Evolutionary conservation across 2,329 filamentous ascomycete genomes (phyloP).

Genomic region (Penicillium sp.): DNA sequence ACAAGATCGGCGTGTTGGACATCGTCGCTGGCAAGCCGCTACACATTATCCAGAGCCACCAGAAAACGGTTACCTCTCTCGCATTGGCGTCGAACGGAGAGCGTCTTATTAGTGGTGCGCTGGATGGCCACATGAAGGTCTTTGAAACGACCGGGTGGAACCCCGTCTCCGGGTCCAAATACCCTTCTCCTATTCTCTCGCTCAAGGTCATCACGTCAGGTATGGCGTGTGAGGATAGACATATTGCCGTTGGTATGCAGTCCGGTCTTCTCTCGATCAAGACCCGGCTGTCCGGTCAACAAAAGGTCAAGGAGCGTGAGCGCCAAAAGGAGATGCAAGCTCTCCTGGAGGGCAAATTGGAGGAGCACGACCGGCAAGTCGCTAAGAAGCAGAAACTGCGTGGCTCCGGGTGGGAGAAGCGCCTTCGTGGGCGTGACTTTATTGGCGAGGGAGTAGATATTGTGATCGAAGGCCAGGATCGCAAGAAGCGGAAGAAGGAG

Average conservation of each 20-base stretch:
- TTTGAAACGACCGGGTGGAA: conserved; percentile 96
- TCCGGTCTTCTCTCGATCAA: conserved; percentile 88
- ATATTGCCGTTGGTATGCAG: conserved; percentile 92
- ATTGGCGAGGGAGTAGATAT: conserved; percentile 85
- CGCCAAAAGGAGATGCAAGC: conserved; percentile 84
- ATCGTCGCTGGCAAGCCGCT: conserved; percentile 87
- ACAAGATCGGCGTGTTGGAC: conserved; percentile 87
- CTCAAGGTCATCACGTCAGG: conserved; percentile 74
- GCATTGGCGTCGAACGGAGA: conserved; percentile 78
- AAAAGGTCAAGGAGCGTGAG: conserved; percentile 75
- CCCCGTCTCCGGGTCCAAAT: conserved; percentile 92
- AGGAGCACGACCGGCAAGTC: conserved; percentile 72
- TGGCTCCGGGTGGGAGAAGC: conserved; percentile 63
- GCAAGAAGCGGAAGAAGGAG: conserved; percentile 65
- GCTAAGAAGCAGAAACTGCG: conserved; percentile 69
- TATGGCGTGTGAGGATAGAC: conserved; percentile 76
- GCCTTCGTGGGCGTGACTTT: conserved; percentile 72
- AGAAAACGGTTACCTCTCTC: conserved; percentile 93
- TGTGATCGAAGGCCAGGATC: conserved; percentile 72
- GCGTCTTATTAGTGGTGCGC: conserved; percentile 80
- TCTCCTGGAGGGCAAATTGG: conserved; percentile 75
- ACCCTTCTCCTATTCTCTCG: conserved; percentile 85
- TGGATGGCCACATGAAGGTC: conserved; percentile 96
- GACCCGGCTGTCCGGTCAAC: conserved; percentile 81
- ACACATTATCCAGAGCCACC: conserved; percentile 87